Evolutionary conservation across 768 basidiomycete genomes (phyloP), one percentile per base, ranked within the genome.

Genomic region (Agaricus blazei): DNA sequence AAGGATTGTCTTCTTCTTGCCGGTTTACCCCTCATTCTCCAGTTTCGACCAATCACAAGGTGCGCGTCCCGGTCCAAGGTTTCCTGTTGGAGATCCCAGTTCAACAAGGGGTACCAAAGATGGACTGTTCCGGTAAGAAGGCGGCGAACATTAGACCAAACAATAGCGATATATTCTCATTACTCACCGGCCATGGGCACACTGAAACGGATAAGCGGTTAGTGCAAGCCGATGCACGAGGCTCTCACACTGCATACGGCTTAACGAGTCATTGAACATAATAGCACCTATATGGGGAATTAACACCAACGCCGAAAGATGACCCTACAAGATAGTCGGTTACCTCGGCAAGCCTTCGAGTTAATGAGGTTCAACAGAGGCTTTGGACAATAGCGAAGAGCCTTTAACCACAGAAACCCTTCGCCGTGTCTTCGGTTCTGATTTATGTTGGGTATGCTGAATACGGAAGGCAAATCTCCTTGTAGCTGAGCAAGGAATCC

Each of bases 341-440:
- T 65, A 87, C 96, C 95, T 73, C 97, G 78, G 65, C 97, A 99
- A 24, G 97, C 97, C 71, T 93, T 95, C 9, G 94, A 97, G 68
- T 98, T 95, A 62, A 93, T 76, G 59, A 99, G 70, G 36, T 94
- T 90, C 12, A 94, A 68, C 50, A 98, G 75, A 52, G 80, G 83
- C 49, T 75, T 77, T n/a, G 97, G 97, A 67, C 90, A 94, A 77
- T 81, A 84, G 26, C 90, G 82, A 40, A 95, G 67, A 44, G 83
- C 85, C 64, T 79, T 81, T 63, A 88, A 70, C 93, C 92, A 92
- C 64, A 63, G 49, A 55, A 72, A 69, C 48, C 72, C 69, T 51
- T 51, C 46, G 40, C 63, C 62, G 36, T 45, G 52, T 52, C 50
- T 60, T 56, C 52, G 57, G 48, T 44, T 58, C 52, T 52, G 56